phyloP scores from a whole-genome alignment of 495 filamentous ascomycete species.

The Hypomontagnella monticulosa region DNA sequence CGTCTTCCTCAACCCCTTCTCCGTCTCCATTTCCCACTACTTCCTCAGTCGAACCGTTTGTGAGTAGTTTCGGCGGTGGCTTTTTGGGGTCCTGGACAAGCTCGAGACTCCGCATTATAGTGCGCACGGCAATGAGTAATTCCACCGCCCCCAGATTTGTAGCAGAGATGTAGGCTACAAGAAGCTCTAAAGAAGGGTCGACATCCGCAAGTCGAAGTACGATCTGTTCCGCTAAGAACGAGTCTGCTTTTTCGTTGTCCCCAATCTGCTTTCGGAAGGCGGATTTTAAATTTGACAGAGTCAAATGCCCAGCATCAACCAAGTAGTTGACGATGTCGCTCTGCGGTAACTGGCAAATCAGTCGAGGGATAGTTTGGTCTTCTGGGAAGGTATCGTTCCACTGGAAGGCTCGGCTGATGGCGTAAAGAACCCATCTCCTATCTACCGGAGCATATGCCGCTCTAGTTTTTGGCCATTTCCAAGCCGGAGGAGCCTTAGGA shows the following conservation, averaged over 20 bases:
- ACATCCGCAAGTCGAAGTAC: conserved; percentile 66
- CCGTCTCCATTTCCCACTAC: conserved; percentile 36
- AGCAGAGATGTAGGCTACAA: conserved; percentile 64
- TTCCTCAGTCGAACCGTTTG: conserved; percentile 47
- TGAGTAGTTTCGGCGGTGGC: conserved; percentile 50
- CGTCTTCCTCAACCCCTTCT: conserved; percentile 33
- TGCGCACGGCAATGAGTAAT: conserved; percentile 57
- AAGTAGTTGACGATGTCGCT: conserved; percentile 69
- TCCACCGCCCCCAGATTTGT: conserved; percentile 60
- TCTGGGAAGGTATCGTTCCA: conserved; percentile 46
- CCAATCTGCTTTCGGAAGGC: conserved; percentile 63
- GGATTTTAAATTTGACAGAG: conserved; percentile 67
- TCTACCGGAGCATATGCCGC: conserved; percentile 57
- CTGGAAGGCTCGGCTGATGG: conserved; percentile 60
- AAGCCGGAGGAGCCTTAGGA: conserved; percentile 37
- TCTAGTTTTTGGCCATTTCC: conserved; percentile 53
- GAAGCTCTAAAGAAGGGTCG: conserved; percentile 67
- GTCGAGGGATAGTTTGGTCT: conserved; percentile 44
- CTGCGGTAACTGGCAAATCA: conserved; percentile 63
- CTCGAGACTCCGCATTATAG: conserved; percentile 62
- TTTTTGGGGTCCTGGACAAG: conserved; percentile 51
- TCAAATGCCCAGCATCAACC: conserved; percentile 68
- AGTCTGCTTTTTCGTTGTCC: conserved; percentile 49
- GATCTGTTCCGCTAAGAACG: conserved; percentile 64
- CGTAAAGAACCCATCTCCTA: conserved; percentile 62